Evolutionary conservation across 2,329 filamentous ascomycete species (phyloP).

Genomic region (Verticillium dahliae): DNA sequence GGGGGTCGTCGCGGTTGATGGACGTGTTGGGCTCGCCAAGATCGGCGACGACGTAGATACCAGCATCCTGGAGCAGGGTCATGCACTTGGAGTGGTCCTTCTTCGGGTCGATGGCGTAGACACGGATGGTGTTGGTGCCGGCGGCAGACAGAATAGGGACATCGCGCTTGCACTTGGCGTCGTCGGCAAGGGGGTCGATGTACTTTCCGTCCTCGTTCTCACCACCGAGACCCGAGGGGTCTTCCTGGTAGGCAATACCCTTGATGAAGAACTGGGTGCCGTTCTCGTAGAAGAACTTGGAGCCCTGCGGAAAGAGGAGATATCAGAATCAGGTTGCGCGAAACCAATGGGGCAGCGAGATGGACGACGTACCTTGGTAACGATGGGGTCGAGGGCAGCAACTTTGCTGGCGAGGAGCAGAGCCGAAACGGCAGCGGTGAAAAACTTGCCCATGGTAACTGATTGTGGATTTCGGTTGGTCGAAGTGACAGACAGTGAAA

Average conservation of each 20-base stretch:
- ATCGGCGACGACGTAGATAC: slow-evolving; percentile 94
- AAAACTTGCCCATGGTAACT: slow-evolving; percentile 7
- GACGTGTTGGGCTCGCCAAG: slow-evolving; percentile 74
- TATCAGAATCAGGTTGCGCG: not conserved
- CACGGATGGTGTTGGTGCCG: slow-evolving; percentile 87
- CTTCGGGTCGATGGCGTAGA: slow-evolving; percentile 83
- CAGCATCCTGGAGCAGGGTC: slow-evolving; percentile 70
- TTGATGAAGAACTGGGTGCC: slow-evolving; percentile 69
- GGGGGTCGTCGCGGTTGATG: slow-evolving; percentile 74
- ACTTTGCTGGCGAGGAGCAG: slow-evolving; percentile 34
- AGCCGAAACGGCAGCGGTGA: slow-evolving; percentile 25
- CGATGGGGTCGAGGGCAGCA: slow-evolving; percentile 48
- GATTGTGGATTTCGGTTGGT: not conserved
- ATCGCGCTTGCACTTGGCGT: slow-evolving; percentile 70
- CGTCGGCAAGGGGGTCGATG: slow-evolving; percentile 75
- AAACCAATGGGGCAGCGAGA: too few relatives aligned
- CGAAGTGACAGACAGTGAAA: not conserved
- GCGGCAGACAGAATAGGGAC: slow-evolving; percentile 74
- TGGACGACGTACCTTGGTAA: slow-evolving; percentile 55
- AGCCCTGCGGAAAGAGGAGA: slow-evolving; percentile 42
- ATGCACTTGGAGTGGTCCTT: slow-evolving; percentile 79
- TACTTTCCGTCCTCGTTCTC: slow-evolving; percentile 50
- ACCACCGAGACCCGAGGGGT: slow-evolving; percentile 50
- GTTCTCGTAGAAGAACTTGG: slow-evolving; percentile 85
- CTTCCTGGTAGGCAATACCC: slow-evolving; percentile 93